phyloP scores from a whole-genome alignment of 805 yeast species.

The Sugiyamaella qingdaonensis region DNA sequence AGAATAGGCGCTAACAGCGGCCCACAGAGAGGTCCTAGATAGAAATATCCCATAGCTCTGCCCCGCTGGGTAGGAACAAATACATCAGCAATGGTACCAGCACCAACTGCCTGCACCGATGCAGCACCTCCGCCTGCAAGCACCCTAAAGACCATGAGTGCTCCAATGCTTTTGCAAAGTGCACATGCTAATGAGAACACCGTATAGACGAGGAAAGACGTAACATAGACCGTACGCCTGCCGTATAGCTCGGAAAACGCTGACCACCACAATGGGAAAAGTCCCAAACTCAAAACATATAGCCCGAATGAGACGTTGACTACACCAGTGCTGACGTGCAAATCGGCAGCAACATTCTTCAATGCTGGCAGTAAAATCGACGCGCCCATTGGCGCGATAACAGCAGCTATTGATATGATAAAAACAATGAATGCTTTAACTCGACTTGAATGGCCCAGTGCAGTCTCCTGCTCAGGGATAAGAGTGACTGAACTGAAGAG shows the following conservation, averaged over 20 bases:
- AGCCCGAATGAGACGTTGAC: conserved; percentile 80
- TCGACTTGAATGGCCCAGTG: conserved; percentile 53
- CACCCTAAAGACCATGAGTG: conserved; percentile 65
- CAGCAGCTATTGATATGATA: conserved; percentile 66
- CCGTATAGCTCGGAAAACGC: conserved; percentile 72
- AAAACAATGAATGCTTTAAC: conserved; percentile 54
- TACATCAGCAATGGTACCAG: conserved; percentile 79
- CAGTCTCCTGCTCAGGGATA: conserved; percentile 67
- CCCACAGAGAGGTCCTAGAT: conserved; percentile 76
- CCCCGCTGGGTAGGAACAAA: conserved; percentile 68
- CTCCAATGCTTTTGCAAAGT: conserved; percentile 53
- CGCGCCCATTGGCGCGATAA: conserved; percentile 87
- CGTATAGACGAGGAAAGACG: conserved; percentile 59
- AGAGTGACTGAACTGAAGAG: conserved; percentile 47
- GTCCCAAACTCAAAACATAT: conserved; percentile 66
- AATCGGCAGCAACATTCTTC: conserved; percentile 49
- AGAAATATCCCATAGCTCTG: conserved; percentile 71
- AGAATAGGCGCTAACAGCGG: conserved; percentile 75
- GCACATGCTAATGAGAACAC: conserved; percentile 74
- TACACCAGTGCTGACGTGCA: conserved; percentile 52
- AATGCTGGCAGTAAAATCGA: conserved; percentile 79
- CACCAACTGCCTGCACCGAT: conserved; percentile 84
- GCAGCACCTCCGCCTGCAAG: conserved; percentile 79
- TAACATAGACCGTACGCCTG: conserved; percentile 64
- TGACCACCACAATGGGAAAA: conserved; percentile 89